These are phyloP conservation scores for Dissophora ornata DNA, from an alignment of 192 early-diverging fungal species.

Conservation along the genomic window DNA sequence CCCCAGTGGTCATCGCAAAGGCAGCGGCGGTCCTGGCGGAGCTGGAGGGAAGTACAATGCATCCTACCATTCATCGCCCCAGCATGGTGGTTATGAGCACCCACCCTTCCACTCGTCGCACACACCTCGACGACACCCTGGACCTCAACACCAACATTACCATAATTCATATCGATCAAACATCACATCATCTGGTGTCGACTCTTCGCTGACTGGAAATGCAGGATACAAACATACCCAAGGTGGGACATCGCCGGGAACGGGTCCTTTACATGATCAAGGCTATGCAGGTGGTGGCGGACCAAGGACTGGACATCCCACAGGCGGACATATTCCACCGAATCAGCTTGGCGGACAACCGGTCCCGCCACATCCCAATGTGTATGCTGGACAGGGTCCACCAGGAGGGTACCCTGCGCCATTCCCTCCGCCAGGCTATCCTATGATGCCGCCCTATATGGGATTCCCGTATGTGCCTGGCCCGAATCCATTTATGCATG, in stretches of 20 bases:
- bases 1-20: slow-evolving; percentile 8
- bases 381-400: slow-evolving; percentile 37
- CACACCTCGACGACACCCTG: slow-evolving; percentile 9
- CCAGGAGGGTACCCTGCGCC: slow-evolving; percentile 18
- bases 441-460: slow-evolving; percentile 39
- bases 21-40: slow-evolving; percentile 1
- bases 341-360: not conserved
- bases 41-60: slow-evolving; percentile 15
- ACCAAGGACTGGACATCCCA: not conserved
- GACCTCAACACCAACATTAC: slow-evolving; percentile 11
- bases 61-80: not conserved
- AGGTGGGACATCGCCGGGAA: not conserved
- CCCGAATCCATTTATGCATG: slow-evolving; percentile 30
- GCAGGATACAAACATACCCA: slow-evolving; percentile 4
- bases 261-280: slow-evolving; percentile 11
- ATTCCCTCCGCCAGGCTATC: slow-evolving; percentile 38
- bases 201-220: not conserved
- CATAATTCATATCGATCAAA: slow-evolving; percentile 2
- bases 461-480: slow-evolving; percentile 37
- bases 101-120: slow-evolving; percentile 2
- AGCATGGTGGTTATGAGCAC: slow-evolving; percentile 1
- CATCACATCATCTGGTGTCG: not conserved
- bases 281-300: not conserved
- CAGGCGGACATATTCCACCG: slow-evolving; percentile 9
- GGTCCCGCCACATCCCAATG: slow-evolving; percentile 4